phyloP scores from a whole-genome alignment of 129 eudicot species.

The Kitagawia praeruptora region DNA sequence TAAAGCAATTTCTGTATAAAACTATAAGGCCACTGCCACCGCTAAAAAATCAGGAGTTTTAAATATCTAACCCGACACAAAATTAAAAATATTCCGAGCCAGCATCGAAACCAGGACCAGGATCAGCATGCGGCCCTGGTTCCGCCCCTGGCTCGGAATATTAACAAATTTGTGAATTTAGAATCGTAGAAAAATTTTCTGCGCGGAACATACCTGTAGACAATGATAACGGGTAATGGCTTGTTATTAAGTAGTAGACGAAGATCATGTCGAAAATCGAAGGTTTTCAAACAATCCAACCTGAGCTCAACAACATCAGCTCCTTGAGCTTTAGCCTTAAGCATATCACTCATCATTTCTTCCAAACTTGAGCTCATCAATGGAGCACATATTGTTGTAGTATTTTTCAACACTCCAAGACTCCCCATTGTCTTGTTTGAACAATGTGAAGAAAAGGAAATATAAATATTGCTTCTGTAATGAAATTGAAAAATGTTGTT shows the following conservation, averaged over 20 bases:
- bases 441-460: not conserved
- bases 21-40: too few species aligned
- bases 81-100: not conserved
- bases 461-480: too few species aligned
- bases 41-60: too few species aligned
- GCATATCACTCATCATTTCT: constrained; percentile 47
- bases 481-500: too few species aligned
- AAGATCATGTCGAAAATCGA: constrained; percentile 33
- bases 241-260: constrained; percentile 23
- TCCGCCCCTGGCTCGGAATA: too few species aligned
- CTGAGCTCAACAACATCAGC: constrained; percentile 62
- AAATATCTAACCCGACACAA: not conserved
- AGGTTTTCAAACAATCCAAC: constrained; percentile 39
- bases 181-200: too few species aligned
- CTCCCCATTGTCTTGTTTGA: constrained; percentile 32
- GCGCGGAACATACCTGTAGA: constrained; percentile 31
- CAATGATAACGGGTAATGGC: constrained; percentile 48
- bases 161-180: too few species aligned
- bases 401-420: constrained; percentile 34
- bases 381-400: constrained; percentile 57
- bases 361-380: constrained; percentile 45
- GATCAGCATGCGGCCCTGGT: too few species aligned
- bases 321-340: constrained; percentile 49
- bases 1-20: not conserved
- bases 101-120: too few species aligned